Base-by-base conservation (phyloP, 192 early-diverging fungal species). In the Pilobolus umbonatus region DNA sequence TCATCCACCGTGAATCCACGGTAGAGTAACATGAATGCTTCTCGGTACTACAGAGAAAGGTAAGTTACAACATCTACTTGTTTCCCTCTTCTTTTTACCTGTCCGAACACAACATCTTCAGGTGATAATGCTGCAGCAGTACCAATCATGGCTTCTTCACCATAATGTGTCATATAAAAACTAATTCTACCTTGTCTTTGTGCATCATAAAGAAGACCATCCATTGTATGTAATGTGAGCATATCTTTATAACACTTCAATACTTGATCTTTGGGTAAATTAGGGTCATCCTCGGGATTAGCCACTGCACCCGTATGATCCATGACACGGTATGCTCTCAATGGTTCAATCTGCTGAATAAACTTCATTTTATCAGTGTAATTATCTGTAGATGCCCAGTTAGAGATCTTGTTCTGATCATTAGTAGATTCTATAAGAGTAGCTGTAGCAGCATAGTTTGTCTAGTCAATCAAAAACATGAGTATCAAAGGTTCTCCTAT, bases 91-190 rank as follows among this genome's bases (percentile, higher is more conserved):
- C n/a, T 19, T 8, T 56, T 49, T 81, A 88, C 85, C 73, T 82
- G 88, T n/a, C 96, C 96, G 75, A 88, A 95, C n/a, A 99, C 80
- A 11, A 91, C 83, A 64, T 99, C 96, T 36, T 89, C 86, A 24
- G 78, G 64, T 5, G 84, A 75, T 15, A 99, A 71, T 19, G 94
- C 96, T 22, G 91, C 94, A 5, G 94, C 95, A 55, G 80, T 86
- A 47, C 93, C 95, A 51, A 99, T 85, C 22, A 89, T 85, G 19
- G 94, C 96, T 69, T 99, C 96, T 76, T 99, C 96, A 40, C 96
- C 96, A 77, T 94, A 95, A 73, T 86, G 89, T 17, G 96, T 99
- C 95, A 99, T 96, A 76, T 99, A 99, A 55, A 99, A 99, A 52
- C 88, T 91, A 54, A 99, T 95, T 50, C 96, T 85, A 11, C 96